These are phyloP conservation scores for Euphorbia peplus DNA, from an alignment of 345 rosid genomes.

Conservation along the genomic window DNA sequence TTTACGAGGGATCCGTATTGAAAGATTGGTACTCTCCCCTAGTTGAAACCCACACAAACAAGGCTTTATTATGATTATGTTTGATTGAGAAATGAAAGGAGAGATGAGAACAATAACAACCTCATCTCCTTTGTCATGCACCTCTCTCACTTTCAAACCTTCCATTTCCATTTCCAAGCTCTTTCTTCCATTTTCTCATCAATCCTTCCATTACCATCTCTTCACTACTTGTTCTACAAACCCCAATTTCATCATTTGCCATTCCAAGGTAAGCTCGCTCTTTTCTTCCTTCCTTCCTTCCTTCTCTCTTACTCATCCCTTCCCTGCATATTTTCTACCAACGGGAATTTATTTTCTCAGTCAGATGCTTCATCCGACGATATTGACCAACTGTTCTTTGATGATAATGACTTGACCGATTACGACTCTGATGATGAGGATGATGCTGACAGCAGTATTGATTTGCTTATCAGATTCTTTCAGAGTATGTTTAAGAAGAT, in stretches of 20 bases:
- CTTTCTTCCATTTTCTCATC: slow-evolving; percentile 3
- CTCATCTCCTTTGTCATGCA: background rate
- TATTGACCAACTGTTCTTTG: slow-evolving; percentile 42
- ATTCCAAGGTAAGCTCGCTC: slow-evolving; percentile 20
- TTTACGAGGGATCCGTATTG: too few species aligned
- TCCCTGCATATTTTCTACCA: background rate
- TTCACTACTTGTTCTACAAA: background rate
- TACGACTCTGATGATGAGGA: slow-evolving; percentile 51
- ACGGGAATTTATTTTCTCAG: slow-evolving; percentile 22
- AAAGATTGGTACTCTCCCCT: too few species aligned
- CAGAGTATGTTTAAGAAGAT: slow-evolving; percentile 57
- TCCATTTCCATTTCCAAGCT: slow-evolving; percentile 4
- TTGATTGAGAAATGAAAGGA: background rate
- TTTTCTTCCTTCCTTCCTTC: background rate
- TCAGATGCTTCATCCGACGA: slow-evolving; percentile 36
- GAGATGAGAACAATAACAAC: background rate
- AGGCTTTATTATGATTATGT: background rate
- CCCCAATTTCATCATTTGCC: slow-evolving; percentile 12
- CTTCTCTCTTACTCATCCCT: background rate
- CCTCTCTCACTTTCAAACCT: background rate
- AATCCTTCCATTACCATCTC: background rate
- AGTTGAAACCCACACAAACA: too few species aligned
- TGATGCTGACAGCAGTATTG: slow-evolving; percentile 65
- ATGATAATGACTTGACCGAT: slow-evolving; percentile 28
- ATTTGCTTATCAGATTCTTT: slow-evolving; percentile 62